phyloP scores from a whole-genome alignment of 306 rosid species.

The Trifolium repens region DNA sequence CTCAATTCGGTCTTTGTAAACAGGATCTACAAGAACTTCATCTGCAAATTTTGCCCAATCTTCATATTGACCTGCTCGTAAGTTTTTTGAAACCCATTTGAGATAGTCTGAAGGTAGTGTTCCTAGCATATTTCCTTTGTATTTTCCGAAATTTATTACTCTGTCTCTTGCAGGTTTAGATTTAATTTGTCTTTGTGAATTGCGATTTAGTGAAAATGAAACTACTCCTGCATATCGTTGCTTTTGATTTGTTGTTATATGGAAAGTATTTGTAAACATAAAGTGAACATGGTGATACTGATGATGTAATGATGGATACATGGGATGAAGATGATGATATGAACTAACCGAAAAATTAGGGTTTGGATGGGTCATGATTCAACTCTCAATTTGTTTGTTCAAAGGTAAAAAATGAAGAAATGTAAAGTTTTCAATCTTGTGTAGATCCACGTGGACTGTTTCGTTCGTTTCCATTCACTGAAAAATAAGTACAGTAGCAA shows the following conservation, averaged over 20 bases:
- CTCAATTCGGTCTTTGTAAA: slow-evolving; percentile 66
- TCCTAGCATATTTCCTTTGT: slow-evolving; percentile 76
- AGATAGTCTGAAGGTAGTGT: slow-evolving; percentile 70
- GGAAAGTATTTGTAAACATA: not conserved
- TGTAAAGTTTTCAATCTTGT: not conserved
- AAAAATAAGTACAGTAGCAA: too few relatives aligned
- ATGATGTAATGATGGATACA: not conserved
- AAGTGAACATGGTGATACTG: not conserved
- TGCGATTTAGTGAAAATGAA: not conserved
- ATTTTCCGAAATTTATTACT: slow-evolving; percentile 59
- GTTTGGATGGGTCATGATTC: not conserved
- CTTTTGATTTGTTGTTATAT: not conserved
- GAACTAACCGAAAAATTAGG: not conserved
- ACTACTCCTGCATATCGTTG: not conserved
- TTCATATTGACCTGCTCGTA: slow-evolving; percentile 53
- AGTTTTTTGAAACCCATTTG: slow-evolving; percentile 64
- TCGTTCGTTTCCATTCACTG: not conserved
- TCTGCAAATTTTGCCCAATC: slow-evolving; percentile 70
- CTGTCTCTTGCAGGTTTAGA: slow-evolving; percentile 46
- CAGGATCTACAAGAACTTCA: slow-evolving; percentile 65
- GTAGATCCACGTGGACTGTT: not conserved
- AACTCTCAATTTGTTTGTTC: too few relatives aligned
- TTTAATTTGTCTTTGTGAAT: not conserved
- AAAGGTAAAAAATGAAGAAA: too few relatives aligned
- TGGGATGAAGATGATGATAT: not conserved